Evolutionary conservation across 805 yeast species (phyloP).

Genomic region (Sugiyamaella mastotermitis): DNA sequence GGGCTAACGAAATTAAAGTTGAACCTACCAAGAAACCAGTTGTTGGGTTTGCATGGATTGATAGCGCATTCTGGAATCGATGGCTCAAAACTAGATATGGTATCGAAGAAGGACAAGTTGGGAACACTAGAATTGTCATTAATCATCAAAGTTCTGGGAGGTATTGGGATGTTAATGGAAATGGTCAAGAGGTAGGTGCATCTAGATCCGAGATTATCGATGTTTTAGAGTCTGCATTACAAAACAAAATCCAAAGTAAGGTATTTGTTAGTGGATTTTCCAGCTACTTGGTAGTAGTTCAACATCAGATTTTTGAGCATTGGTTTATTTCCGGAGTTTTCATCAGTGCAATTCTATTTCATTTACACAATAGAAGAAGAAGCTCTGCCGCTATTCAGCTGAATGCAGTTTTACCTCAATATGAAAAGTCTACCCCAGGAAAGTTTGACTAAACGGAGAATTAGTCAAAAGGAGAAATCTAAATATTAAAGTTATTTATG

Average conservation of each 20-base stretch:
- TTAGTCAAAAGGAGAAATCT: too few species aligned
- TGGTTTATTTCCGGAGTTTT: neutral
- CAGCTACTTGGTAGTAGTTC: constrained; percentile 1
- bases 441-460: neutral
- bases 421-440: neutral
- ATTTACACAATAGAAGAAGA: neutral
- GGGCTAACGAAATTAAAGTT: constrained; percentile 26
- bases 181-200: constrained; percentile 20
- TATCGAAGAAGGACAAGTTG: constrained; percentile 16
- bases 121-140: constrained; percentile 22
- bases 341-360: neutral
- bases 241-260: constrained; percentile 11
- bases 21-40: constrained; percentile 19
- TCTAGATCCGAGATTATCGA: constrained; percentile 21
- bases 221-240: constrained; percentile 14
- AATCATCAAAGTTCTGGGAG: constrained; percentile 23
- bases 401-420: neutral
- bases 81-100: constrained; percentile 30
- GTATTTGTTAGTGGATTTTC: constrained; percentile 6
- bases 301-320: neutral
- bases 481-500: too few species aligned
- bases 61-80: constrained; percentile 29
- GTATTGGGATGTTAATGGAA: constrained; percentile 27
- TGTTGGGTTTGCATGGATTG: constrained; percentile 33
- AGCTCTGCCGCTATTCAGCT: neutral